A percentile compares a stretch with the other conserved stretches of the same genome.
Evolutionary conservation across 1,284 basidiomycete species (phyloP).

Genomic region (Apiotrichum laibachii): DNA sequence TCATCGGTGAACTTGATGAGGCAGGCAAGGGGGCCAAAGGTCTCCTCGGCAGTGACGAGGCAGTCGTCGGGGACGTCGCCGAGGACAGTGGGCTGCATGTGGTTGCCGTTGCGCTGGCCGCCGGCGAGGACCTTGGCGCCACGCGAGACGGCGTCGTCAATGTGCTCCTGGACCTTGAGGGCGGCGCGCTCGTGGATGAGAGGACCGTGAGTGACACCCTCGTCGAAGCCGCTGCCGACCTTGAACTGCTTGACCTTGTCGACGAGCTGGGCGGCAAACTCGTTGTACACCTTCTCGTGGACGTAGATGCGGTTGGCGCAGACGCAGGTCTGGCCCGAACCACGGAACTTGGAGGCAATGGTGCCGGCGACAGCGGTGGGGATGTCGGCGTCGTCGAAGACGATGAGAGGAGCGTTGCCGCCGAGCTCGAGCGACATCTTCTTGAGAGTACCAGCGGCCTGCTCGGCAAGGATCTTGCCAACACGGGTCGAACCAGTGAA

Average conservation of each 20-base stretch:
- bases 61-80: conserved; percentile 73
- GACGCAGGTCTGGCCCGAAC: conserved; percentile 77
- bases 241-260: conserved; percentile 77
- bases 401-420: conserved; percentile 53
- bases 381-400: conserved; percentile 94
- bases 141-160: conserved; percentile 74
- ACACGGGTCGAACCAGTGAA: conserved; percentile 91
- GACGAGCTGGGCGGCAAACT: conserved; percentile 46
- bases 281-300: conserved; percentile 49
- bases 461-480: conserved; percentile 80
- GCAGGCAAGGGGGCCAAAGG: conserved; percentile 71
- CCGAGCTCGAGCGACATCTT: conserved; percentile 76
- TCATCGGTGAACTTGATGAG: conserved; percentile 81
- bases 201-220: conserved; percentile 83
- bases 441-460: conserved; percentile 84
- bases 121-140: conserved; percentile 88
- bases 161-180: conserved; percentile 82
- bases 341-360: conserved; percentile 86
- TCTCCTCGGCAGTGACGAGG: conserved; percentile 68
- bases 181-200: conserved; percentile 84
- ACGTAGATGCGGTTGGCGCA: conserved; percentile 50
- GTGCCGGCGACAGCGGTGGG: conserved; percentile 91
- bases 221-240: conserved; percentile 82
- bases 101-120: conserved; percentile 66
- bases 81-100: conserved; percentile 85